Conservation (phyloP, 805 yeast species). For the Lipomyces orientalis region DNA sequence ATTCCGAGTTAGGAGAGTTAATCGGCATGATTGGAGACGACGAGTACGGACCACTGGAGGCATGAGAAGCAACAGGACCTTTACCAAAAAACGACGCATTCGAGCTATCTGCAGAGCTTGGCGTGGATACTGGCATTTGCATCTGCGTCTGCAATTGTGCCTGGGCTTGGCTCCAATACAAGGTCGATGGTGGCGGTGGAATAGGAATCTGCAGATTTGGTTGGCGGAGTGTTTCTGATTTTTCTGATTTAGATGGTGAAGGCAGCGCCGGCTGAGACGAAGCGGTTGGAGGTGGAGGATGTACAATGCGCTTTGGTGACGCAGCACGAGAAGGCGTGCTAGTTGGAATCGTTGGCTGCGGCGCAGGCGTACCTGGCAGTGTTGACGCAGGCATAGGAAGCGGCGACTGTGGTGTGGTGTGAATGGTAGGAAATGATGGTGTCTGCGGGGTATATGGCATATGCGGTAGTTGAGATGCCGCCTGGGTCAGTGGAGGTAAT, state of each 20-base stretch:
- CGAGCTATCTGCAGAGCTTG: background rate
- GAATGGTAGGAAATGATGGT: background rate
- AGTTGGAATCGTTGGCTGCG: slow-evolving; percentile 1
- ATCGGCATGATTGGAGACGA: background rate
- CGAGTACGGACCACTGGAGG: background rate
- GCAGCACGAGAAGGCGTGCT: slow-evolving; percentile 15
- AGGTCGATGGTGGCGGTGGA: slow-evolving; percentile 28
- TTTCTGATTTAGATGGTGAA: slow-evolving; percentile 16
- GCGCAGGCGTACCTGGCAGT: slow-evolving; percentile 5
- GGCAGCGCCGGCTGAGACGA: slow-evolving; percentile 11
- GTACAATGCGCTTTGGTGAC: slow-evolving; percentile 22
- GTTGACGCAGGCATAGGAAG: slow-evolving; percentile 8
- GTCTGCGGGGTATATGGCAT: slow-evolving; percentile 3
- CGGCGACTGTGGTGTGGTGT: slow-evolving; percentile 2
- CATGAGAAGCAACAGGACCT: background rate
- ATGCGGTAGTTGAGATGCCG: slow-evolving; percentile 11
- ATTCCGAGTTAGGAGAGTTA: slow-evolving; percentile 17
- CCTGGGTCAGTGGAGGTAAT: slow-evolving; percentile 6
- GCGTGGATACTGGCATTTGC: slow-evolving; percentile 5
- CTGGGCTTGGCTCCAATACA: slow-evolving; percentile 22
- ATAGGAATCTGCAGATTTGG: slow-evolving; percentile 35
- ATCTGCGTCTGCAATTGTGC: slow-evolving; percentile 12
- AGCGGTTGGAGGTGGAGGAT: slow-evolving; percentile 2
- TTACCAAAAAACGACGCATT: background rate
- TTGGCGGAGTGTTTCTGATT: slow-evolving; percentile 10